Evolutionary conservation across 768 basidiomycete species (phyloP).

Genomic region (Lepiota subincarnata): DNA sequence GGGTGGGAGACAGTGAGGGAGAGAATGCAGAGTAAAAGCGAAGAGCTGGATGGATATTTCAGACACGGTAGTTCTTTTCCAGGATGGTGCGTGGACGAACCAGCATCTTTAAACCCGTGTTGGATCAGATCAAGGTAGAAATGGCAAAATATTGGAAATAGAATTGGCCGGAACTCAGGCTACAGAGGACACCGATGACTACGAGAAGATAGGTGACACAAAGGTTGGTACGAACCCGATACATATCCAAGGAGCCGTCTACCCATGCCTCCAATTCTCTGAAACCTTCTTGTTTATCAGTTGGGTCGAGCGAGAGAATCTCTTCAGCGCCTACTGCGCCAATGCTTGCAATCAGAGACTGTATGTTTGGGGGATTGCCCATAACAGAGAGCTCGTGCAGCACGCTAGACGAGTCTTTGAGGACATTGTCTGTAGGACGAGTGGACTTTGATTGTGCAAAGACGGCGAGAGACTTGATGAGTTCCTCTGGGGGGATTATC

Average conservation of each 20-base stretch:
- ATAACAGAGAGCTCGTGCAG: constrained; percentile 64
- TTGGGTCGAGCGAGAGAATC: constrained; percentile 74
- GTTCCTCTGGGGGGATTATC: constrained; percentile 43
- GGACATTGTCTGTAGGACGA: constrained; percentile 62
- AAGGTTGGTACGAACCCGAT: constrained; percentile 51
- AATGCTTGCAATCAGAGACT: constrained; percentile 72
- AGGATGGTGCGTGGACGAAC: constrained; percentile 37
- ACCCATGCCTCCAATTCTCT: constrained; percentile 86
- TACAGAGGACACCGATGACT: constrained; percentile 27
- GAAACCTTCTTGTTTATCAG: constrained; percentile 83
- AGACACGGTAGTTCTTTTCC: constrained; percentile 3
- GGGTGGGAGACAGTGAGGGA: constrained; percentile 57
- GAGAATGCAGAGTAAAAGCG: constrained; percentile 74
- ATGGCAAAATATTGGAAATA: constrained; percentile 96
- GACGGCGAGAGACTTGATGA: constrained; percentile 55
- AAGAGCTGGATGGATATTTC: constrained; percentile 45
- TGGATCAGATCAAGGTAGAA: constrained; percentile 95
- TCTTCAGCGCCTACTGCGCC: constrained; percentile 81
- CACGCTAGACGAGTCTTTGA: constrained; percentile 64
- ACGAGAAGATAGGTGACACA: not conserved
- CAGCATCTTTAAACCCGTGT: constrained; percentile 85
- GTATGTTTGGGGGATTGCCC: constrained; percentile 69
- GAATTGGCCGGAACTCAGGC: constrained; percentile 90
- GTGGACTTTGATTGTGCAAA: constrained; percentile 62
- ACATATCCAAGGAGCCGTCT: constrained; percentile 88